Percentiles rank a stretch among this genome's conserved stretches.
These are phyloP conservation scores for Cryptosporidium canis DNA, from an alignment of 169 alveolate genomes.

Conservation along the genomic window DNA sequence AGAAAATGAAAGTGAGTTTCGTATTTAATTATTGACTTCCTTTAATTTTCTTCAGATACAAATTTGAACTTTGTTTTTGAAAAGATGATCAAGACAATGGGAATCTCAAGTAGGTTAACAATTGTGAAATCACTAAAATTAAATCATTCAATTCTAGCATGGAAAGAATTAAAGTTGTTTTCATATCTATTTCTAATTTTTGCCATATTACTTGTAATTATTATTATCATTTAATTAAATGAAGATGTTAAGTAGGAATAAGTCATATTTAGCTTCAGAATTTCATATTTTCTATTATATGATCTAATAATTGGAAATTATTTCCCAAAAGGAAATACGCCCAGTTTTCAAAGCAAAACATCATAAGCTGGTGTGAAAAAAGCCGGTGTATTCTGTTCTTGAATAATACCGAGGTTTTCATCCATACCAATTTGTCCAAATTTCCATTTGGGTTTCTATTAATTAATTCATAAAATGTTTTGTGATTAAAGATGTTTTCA, in stretches of 20 bases:
- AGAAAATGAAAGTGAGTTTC: constrained; percentile 48
- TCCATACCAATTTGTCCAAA: constrained; percentile 58
- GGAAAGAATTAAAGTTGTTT: constrained; percentile 57
- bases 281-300: constrained; percentile 54
- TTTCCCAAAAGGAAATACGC: constrained; percentile 62
- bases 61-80: constrained; percentile 4
- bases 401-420: constrained; percentile 57
- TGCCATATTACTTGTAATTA: not conserved
- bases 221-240: constrained; percentile 4
- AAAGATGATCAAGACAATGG: constrained; percentile 23
- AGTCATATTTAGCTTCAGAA: constrained; percentile 17
- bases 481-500: not conserved
- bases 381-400: constrained; percentile 30
- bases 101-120: constrained; percentile 61
- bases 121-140: not conserved
- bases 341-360: constrained; percentile 71
- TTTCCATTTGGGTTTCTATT: constrained; percentile 9
- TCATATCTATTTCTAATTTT: constrained; percentile 4
- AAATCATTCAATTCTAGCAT: constrained; percentile 1
- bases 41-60: not conserved
- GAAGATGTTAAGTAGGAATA: not conserved
- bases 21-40: not conserved
- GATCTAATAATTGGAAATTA: constrained; percentile 59
- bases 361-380: constrained; percentile 66
- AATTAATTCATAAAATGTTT: not conserved